Evolutionary conservation across 768 basidiomycete genomes (phyloP).

Genomic region (Mrakia gelida): DNA sequence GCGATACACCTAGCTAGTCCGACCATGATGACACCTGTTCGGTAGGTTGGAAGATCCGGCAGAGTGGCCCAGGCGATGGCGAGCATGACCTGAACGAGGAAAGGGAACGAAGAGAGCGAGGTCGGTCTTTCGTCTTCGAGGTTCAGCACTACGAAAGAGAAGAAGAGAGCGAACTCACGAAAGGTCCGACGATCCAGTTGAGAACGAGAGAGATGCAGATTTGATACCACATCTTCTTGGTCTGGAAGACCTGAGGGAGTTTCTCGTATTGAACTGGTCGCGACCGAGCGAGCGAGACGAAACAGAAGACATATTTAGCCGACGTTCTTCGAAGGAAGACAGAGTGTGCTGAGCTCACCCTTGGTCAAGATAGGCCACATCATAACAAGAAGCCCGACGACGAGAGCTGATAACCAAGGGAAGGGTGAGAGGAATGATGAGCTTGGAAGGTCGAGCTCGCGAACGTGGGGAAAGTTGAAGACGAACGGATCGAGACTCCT

Average conservation of each 20-base stretch:
- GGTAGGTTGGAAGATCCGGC: conserved; percentile 63
- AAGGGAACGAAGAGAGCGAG: neutral
- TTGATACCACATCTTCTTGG: conserved; percentile 60
- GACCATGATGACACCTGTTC: conserved; percentile 76
- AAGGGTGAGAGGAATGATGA: neutral
- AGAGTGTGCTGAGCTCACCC: neutral
- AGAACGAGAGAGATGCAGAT: conserved; percentile 62
- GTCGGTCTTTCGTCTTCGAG: neutral
- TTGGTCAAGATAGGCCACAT: conserved; percentile 70
- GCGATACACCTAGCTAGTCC: conserved; percentile 54
- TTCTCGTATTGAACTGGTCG: conserved; percentile 55
- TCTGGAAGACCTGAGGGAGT: conserved; percentile 57
- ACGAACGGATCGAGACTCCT: conserved; percentile 73
- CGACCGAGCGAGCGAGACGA: too few species aligned
- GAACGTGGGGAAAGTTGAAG: too few species aligned
- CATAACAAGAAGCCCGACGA: conserved; percentile 75
- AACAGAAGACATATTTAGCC: too few species aligned
- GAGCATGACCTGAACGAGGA: conserved; percentile 61
- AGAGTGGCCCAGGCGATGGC: conserved; percentile 78
- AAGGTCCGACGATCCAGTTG: conserved; percentile 76
- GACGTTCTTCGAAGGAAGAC: too few species aligned
- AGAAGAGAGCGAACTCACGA: conserved; percentile 42
- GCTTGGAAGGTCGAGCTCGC: neutral
- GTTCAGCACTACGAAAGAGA: too few species aligned
- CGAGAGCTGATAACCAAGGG: too few species aligned